Evolutionary conservation across 2,329 filamentous ascomycete species (phyloP).

Genomic region (Pseudopithomyces maydicus): DNA sequence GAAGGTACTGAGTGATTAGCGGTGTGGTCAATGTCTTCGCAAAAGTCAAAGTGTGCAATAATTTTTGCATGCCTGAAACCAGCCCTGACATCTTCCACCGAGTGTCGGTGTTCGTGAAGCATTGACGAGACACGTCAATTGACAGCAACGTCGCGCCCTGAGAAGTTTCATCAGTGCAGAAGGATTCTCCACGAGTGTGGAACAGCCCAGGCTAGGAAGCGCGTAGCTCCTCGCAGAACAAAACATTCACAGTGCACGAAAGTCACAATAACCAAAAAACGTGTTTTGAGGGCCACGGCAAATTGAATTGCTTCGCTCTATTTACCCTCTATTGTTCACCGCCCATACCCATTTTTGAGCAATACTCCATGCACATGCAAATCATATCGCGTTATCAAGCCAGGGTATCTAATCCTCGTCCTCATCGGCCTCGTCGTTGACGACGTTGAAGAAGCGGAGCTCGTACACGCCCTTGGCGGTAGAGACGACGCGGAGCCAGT

Average conservation of each 20-base stretch:
- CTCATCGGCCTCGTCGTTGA: constrained; percentile 96
- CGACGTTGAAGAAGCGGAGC: constrained; percentile 99
- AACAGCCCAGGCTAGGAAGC: too few species aligned
- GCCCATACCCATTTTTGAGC: constrained; percentile 24
- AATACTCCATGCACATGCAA: constrained; percentile 25
- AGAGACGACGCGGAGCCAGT: constrained; percentile 99
- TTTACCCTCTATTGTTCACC: constrained; percentile 27
- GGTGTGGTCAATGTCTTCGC: neutral
- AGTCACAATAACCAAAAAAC: neutral
- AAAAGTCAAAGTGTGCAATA: neutral
- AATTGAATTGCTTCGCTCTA: constrained; percentile 32
- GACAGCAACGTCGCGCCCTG: too few species aligned
- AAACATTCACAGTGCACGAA: neutral
- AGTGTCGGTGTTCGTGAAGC: too few species aligned
- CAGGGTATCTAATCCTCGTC: constrained; percentile 84
- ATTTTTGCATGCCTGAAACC: too few species aligned
- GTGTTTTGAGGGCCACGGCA: neutral
- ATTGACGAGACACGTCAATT: too few species aligned
- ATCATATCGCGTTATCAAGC: constrained; percentile 19
- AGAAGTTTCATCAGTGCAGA: too few species aligned
- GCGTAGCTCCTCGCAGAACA: neutral
- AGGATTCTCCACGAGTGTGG: too few species aligned
- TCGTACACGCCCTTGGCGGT: constrained; percentile 98
- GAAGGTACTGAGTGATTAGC: constrained; percentile 8
- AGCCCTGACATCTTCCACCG: too few species aligned